A percentile compares a stretch with the other conserved stretches of the same genome.
These are phyloP conservation scores for Knoxdaviesia proteae DNA, from an alignment of 2,329 filamentous ascomycete species.

Conservation along the genomic window DNA sequence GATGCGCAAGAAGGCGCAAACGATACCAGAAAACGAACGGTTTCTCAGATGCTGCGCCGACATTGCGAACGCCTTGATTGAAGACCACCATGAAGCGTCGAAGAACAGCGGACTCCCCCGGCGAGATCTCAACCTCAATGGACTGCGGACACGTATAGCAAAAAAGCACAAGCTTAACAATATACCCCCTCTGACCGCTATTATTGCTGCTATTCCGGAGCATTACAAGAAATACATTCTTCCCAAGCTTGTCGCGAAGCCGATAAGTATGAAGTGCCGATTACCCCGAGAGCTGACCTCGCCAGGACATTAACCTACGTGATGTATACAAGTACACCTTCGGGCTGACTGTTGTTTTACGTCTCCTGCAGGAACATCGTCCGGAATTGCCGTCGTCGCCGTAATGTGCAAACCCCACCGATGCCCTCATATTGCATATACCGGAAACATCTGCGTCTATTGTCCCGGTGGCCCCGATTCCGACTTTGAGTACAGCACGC, in stretches of 20 bases:
- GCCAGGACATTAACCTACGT: too few relatives aligned
- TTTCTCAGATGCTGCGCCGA: constrained; percentile 90
- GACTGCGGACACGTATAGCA: constrained; percentile 63
- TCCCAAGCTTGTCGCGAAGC: constrained; percentile 89
- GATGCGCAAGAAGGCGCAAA: constrained; percentile 49
- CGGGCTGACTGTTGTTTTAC: neutral
- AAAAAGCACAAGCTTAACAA: constrained; percentile 82
- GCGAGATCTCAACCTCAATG: constrained; percentile 85
- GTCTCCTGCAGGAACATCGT: constrained; percentile 52
- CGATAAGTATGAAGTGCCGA: constrained; percentile 43
- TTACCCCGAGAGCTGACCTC: too few relatives aligned
- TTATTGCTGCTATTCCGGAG: constrained; percentile 96
- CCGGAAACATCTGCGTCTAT: constrained; percentile 97
- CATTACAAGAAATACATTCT: constrained; percentile 99
- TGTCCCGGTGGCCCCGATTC: constrained; percentile 94
- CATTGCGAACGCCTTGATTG: constrained; percentile 80
- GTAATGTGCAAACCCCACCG: constrained; percentile 99
- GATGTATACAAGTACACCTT: too few relatives aligned
- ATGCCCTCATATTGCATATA: constrained; percentile 95
- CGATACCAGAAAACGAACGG: constrained; percentile 83
- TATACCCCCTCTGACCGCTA: constrained; percentile 82
- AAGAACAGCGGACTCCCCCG: constrained; percentile 51
- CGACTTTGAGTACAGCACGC: constrained; percentile 97
- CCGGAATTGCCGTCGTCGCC: constrained; percentile 90
- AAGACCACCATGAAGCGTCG: constrained; percentile 63